Base-by-base conservation (phyloP, 2,329 filamentous ascomycete species). In the Tolypocladium pustulatum region DNA sequence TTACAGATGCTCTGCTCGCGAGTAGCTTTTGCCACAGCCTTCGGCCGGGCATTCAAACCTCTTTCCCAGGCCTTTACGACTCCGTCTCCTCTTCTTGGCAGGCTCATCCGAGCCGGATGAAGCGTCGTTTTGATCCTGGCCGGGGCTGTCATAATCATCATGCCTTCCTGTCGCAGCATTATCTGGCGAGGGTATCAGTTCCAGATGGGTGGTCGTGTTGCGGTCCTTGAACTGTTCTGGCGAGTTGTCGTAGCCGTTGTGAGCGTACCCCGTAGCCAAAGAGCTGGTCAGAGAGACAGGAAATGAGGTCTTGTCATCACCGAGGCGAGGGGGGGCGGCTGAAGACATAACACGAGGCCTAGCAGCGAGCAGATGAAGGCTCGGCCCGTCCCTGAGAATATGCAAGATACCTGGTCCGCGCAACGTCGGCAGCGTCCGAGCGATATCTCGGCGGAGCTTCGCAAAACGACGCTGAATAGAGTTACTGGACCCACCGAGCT, bases 21-120 rank as follows among this genome's bases (percentile, higher is more conserved):
- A 97, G 72, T 99, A 99, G 70, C 88, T 95, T 79, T 97, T 99
- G 46, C 91, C 92, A 68, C 94, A 99, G 43, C 88, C 90, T 63
- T 90, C 86, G 60, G 91, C 85, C 6, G 88, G 87, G 70, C 94
- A 99, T 67, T 89, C 87, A 63, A 91, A 93, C 68, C 86, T 85
- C 75, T 91, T 92, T 71, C 91, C 89, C 46, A 90, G 75, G 3
- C 87, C 88, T 71, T 91, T 91, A 63, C 89, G 83, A 73, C 88
- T 91, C 58, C 88, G 77, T 64, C 88, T 77, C 59, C 87, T 78
- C 73, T 91, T 85, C 49, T 58, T 61, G 32, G 55, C 46, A 38
- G 59, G 60, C 10, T 58, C 61, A 27, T 63, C 60, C 25, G 60
- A 60, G 51, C 58, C 56, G 27, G 60, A 60, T 20, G 60, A 59